Conservation (phyloP, 345 rosid species). For the Pugionium cornutum region DNA sequence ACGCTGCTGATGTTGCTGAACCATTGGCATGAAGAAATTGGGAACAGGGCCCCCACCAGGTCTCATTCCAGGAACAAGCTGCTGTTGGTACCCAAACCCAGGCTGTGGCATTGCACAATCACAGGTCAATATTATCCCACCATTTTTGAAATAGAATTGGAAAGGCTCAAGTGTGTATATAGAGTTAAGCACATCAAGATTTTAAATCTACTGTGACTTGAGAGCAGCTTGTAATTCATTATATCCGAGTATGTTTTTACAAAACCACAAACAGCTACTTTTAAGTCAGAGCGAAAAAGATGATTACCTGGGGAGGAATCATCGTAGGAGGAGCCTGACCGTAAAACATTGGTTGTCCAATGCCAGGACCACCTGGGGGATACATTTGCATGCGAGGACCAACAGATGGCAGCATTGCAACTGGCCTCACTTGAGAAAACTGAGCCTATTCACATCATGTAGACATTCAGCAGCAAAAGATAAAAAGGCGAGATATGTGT, state of each 20-base stretch:
- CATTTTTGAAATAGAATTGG: not conserved
- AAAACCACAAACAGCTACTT: no score
- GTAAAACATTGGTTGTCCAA: slow-evolving; percentile 86
- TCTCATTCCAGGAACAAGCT: slow-evolving; percentile 94
- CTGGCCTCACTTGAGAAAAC: slow-evolving; percentile 82
- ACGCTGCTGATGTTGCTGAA: slow-evolving; percentile 87
- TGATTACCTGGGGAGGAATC: slow-evolving; percentile 71
- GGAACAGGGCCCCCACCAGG: slow-evolving; percentile 73
- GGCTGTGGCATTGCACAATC: slow-evolving; percentile 48
- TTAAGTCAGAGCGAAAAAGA: no score
- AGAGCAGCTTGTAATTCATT: slow-evolving; percentile 2
- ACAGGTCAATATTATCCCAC: not conserved
- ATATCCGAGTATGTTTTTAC: not conserved
- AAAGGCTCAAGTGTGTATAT: not conserved
- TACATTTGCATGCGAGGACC: slow-evolving; percentile 88
- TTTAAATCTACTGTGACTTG: not conserved
- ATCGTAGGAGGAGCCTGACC: slow-evolving; percentile 87
- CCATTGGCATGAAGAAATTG: slow-evolving; percentile 89
- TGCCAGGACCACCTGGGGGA: slow-evolving; percentile 76
- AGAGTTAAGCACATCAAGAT: not conserved
- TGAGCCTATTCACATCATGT: slow-evolving; percentile 64
- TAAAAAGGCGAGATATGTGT: not conserved
- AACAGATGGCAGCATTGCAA: slow-evolving; percentile 66
- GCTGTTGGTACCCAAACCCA: slow-evolving; percentile 95
- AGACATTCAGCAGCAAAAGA: slow-evolving; percentile 11